phyloP scores from a whole-genome alignment of 2,329 filamentous ascomycete species.

The Fusarium mexicanum region DNA sequence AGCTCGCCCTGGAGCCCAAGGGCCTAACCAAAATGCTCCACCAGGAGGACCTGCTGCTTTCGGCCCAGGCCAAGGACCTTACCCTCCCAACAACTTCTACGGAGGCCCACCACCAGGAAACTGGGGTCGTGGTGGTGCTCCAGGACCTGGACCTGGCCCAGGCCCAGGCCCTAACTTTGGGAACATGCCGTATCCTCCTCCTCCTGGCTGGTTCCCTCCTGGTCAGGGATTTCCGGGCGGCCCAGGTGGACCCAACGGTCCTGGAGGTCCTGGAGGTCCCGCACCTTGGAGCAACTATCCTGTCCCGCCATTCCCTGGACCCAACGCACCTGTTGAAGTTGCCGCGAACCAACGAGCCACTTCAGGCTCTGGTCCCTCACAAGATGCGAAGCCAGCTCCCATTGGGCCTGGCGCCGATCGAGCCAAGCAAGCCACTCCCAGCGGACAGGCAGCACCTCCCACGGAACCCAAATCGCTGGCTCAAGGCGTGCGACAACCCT shows the following conservation, averaged over 20 bases:
- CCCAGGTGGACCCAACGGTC: slow-evolving; percentile 61
- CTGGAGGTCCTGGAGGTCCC: slow-evolving; percentile 71
- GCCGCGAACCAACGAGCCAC: slow-evolving; percentile 65
- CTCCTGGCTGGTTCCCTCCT: slow-evolving; percentile 80
- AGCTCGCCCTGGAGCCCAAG: slow-evolving; percentile 49
- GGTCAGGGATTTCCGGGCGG: slow-evolving; percentile 75
- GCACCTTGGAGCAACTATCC: slow-evolving; percentile 67
- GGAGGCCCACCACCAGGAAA: slow-evolving; percentile 61
- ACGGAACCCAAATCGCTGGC: slow-evolving; percentile 63
- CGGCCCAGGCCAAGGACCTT: slow-evolving; percentile 56
- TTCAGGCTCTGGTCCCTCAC: slow-evolving; percentile 52
- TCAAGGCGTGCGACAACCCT: slow-evolving; percentile 58
- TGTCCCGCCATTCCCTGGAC: slow-evolving; percentile 62
- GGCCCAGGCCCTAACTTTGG: slow-evolving; percentile 73
- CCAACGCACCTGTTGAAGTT: slow-evolving; percentile 59
- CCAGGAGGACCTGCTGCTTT: slow-evolving; percentile 52
- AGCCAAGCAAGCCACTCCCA: slow-evolving; percentile 58
- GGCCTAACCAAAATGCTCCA: slow-evolving; percentile 47
- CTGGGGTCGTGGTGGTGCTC: slow-evolving; percentile 63
- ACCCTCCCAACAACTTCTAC: slow-evolving; percentile 59
- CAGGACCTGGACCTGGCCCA: slow-evolving; percentile 63
- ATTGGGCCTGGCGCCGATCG: slow-evolving; percentile 62
- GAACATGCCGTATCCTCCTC: slow-evolving; percentile 81
- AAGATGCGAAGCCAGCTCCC: slow-evolving; percentile 59
- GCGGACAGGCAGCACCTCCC: slow-evolving; percentile 56